Evolutionary conservation across 208 protist species (phyloP).

Genomic region (Wallacemonas sp.): DNA sequence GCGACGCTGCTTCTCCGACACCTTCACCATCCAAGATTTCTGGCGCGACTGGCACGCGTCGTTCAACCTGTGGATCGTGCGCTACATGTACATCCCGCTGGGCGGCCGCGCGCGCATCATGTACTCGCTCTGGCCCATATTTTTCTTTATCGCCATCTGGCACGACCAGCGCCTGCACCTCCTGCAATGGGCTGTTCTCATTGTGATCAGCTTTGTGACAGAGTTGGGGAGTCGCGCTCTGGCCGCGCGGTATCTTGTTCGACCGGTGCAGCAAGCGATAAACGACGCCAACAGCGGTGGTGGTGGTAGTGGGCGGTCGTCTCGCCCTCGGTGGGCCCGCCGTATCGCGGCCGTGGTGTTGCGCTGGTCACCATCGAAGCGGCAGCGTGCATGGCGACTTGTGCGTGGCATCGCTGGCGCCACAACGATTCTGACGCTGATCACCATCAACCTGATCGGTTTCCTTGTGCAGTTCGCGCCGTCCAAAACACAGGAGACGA

Average conservation of each 20-base stretch:
- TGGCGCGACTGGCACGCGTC: constrained; percentile 86
- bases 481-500: background rate
- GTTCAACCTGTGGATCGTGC: constrained; percentile 88
- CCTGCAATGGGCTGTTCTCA: constrained; percentile 69
- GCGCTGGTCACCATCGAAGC: background rate
- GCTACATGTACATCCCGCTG: constrained; percentile 89
- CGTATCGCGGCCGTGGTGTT: background rate
- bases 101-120: constrained; percentile 56
- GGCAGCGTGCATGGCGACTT: background rate
- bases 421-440: constrained; percentile 37
- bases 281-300: background rate
- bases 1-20: constrained; percentile 71
- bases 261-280: constrained; percentile 26
- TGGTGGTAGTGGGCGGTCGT: background rate
- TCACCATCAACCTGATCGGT: constrained; percentile 64
- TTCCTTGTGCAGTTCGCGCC: constrained; percentile 20
- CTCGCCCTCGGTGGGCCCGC: background rate
- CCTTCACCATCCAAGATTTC: constrained; percentile 77
- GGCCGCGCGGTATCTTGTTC: constrained; percentile 16
- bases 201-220: constrained; percentile 48
- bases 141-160: constrained; percentile 94
- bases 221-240: constrained; percentile 46
- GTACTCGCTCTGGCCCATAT: constrained; percentile 84
- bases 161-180: constrained; percentile 85
- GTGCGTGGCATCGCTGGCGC: constrained; percentile 25